Conservation (phyloP, 2,329 filamentous ascomycete species). For the Rhinocladiella similis region DNA sequence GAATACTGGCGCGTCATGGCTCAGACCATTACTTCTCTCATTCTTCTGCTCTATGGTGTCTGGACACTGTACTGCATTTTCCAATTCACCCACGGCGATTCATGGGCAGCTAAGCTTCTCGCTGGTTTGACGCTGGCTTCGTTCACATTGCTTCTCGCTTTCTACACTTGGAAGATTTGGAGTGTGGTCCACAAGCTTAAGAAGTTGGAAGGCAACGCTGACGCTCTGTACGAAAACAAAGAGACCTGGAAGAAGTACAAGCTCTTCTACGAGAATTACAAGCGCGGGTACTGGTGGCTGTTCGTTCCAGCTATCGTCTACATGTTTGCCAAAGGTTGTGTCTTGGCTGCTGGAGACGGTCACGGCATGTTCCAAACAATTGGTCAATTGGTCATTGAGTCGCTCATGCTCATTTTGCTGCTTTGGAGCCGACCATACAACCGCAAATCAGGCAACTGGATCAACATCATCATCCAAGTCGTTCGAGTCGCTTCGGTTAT, state of each 20-base stretch:
- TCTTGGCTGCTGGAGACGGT: constrained; percentile 81
- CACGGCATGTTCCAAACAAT: constrained; percentile 80
- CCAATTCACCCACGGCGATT: constrained; percentile 91
- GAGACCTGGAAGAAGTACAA: constrained; percentile 93
- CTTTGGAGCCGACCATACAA: constrained; percentile 85
- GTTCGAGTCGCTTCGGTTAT: constrained; percentile 85
- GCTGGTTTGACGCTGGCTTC: constrained; percentile 77
- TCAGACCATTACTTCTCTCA: constrained; percentile 83
- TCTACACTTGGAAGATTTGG: constrained; percentile 84
- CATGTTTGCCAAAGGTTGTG: constrained; percentile 83
- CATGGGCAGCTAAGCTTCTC: constrained; percentile 84
- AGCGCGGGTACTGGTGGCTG: constrained; percentile 94
- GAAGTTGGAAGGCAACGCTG: constrained; percentile 70
- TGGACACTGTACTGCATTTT: constrained; percentile 97
- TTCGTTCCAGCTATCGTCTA: constrained; percentile 89
- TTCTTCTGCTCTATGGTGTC: constrained; percentile 87
- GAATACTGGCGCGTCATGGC: constrained; percentile 95
- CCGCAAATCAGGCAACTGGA: constrained; percentile 81
- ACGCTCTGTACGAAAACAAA: constrained; percentile 81
- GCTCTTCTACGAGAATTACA: constrained; percentile 95
- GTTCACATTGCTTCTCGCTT: constrained; percentile 78
- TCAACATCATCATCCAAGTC: constrained; percentile 89
- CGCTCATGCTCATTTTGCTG: constrained; percentile 73
- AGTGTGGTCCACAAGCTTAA: constrained; percentile 72
- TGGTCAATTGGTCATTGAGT: constrained; percentile 79